Conservation (phyloP, 345 rosid genomes). For the Lepidium sativum region DNA sequence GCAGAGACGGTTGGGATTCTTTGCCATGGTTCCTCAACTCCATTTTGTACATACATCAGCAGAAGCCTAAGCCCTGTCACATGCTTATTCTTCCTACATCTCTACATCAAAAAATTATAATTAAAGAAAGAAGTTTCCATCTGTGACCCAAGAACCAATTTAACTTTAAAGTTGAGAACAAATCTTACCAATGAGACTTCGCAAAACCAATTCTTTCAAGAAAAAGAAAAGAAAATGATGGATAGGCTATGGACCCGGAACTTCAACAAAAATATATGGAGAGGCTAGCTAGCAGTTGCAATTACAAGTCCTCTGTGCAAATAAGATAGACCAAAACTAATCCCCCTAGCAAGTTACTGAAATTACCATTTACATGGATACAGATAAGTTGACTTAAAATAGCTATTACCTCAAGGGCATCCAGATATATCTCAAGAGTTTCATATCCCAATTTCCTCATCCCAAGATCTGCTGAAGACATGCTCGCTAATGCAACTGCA, state of each 20-base stretch:
- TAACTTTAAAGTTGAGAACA: conserved; percentile 1
- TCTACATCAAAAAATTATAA: conserved; percentile 35
- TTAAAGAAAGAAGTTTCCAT: background rate
- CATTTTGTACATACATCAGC: conserved; percentile 71
- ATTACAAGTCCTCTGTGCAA: background rate
- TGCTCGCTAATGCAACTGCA: conserved; percentile 72
- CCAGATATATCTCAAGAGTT: conserved; percentile 52
- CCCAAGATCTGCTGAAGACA: conserved; percentile 72
- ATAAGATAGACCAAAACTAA: background rate
- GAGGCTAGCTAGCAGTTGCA: conserved; percentile 2
- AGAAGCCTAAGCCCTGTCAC: conserved; percentile 52
- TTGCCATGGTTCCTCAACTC: conserved; percentile 74
- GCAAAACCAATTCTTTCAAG: conserved; percentile 1
- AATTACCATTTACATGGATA: background rate
- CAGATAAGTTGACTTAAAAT: background rate
- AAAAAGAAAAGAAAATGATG: background rate
- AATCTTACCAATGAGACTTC: background rate
- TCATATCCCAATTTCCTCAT: conserved; percentile 81
- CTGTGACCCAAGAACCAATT: background rate
- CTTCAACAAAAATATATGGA: background rate
- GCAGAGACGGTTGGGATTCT: conserved; percentile 73
- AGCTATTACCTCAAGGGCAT: conserved; percentile 58
- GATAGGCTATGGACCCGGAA: background rate
- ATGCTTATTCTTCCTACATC: conserved; percentile 53
- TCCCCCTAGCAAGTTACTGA: background rate